phyloP scores from a whole-genome alignment of 2,329 filamentous ascomycete species.

The Neopestalotiopsis sp. region DNA sequence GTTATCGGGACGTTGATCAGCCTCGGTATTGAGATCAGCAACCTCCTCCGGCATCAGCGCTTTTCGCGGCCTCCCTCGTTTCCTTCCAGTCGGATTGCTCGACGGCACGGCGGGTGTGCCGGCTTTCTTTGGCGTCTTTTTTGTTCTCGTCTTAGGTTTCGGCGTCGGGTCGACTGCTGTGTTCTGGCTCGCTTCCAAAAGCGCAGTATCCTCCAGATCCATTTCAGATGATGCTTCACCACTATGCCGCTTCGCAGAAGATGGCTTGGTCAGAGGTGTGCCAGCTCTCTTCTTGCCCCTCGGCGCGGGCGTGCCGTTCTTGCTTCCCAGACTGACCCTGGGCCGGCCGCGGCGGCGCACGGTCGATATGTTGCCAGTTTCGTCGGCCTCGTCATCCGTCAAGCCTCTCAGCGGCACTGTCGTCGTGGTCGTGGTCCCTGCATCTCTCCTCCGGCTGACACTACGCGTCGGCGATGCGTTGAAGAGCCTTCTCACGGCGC shows the following conservation, averaged over 20 bases:
- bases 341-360: conserved; percentile 44
- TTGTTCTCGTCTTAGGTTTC: conserved; percentile 37
- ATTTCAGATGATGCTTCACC: conserved; percentile 34
- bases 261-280: conserved; percentile 46
- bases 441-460: conserved; percentile 39
- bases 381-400: conserved; percentile 45
- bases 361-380: conserved; percentile 21
- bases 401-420: conserved; percentile 53
- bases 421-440: conserved; percentile 50
- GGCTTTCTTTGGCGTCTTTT: conserved; percentile 33
- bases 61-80: conserved; percentile 38
- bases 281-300: conserved; percentile 50
- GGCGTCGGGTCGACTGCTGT: conserved; percentile 32
- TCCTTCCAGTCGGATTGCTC: conserved; percentile 32
- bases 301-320: conserved; percentile 58
- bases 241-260: conserved; percentile 38
- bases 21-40: conserved; percentile 21
- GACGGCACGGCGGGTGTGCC: conserved; percentile 29
- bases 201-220: conserved; percentile 29
- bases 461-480: conserved; percentile 45
- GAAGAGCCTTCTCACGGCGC: conserved; percentile 41
- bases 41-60: conserved; percentile 30
- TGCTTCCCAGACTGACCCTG: conserved; percentile 39
- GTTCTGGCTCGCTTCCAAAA: conserved; percentile 26
- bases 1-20: conserved; percentile 18